Conservation (phyloP, 306 rosid species). For the Prunus padus region DNA sequence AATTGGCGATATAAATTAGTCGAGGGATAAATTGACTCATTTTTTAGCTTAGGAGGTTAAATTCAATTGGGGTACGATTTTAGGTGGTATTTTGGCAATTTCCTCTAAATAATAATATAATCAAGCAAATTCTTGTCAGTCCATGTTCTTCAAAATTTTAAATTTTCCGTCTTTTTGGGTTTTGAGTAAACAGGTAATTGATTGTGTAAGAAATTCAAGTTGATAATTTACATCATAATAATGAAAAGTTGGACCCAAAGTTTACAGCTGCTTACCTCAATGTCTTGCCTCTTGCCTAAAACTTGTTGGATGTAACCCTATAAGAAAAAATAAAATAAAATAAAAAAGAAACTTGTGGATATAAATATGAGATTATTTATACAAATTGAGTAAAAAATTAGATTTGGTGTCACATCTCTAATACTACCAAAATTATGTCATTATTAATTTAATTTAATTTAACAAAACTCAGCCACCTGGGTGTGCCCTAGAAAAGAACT, state of each 20-base stretch:
- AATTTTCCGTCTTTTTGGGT: neutral
- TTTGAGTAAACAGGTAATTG: neutral
- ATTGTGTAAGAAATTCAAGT: neutral
- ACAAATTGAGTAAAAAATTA: neutral
- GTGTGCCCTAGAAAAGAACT: neutral
- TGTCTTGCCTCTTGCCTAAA: no score
- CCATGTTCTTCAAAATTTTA: neutral
- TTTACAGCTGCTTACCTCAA: neutral
- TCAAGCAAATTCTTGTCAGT: neutral
- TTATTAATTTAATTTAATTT: no score
- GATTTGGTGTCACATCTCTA: slow-evolving; percentile 12
- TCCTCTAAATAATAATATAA: no score
- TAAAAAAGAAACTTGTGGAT: no score
- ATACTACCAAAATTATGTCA: neutral
- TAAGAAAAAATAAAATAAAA: no score
- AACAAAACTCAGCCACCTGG: neutral
- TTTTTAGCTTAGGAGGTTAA: no score
- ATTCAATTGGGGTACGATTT: no score
- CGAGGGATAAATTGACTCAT: no score
- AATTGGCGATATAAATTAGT: no score
- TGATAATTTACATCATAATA: neutral
- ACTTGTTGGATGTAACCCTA: no score
- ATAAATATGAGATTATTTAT: no score
- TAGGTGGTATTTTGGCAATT: no score
- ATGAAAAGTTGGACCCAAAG: neutral